phyloP scores from a whole-genome alignment of 2,329 filamentous ascomycete species.

The Coniochaeta sp. region DNA sequence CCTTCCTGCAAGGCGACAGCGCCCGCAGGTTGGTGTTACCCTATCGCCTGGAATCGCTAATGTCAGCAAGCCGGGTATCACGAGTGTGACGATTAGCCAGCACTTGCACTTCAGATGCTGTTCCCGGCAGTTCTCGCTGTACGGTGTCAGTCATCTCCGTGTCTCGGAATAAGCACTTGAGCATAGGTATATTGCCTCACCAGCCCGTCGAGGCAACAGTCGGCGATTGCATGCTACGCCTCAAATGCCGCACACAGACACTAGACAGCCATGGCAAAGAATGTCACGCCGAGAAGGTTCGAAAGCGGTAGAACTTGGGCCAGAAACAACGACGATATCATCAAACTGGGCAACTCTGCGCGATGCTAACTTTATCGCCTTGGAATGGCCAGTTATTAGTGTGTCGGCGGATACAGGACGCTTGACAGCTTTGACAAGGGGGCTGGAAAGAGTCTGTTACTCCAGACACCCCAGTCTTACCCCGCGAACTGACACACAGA shows the following conservation, averaged over 20 bases:
- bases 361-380: not conserved
- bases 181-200: not conserved
- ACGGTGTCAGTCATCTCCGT: not conserved
- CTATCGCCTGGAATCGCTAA: constrained; percentile 27
- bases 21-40: constrained; percentile 22
- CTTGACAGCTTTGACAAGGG: not conserved
- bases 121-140: constrained; percentile 37
- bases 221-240: not conserved
- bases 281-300: not conserved
- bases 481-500: not conserved
- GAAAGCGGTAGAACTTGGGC: not conserved
- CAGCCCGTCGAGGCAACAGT: constrained; percentile 3
- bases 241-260: not conserved
- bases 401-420: not conserved
- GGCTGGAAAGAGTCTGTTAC: not conserved
- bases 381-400: not conserved
- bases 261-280: not conserved
- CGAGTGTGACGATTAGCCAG: not conserved
- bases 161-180: not conserved
- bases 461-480: not conserved
- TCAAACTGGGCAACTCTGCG: not conserved
- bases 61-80: not conserved
- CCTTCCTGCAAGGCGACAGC: constrained; percentile 18
- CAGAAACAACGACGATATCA: not conserved
- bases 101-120: constrained; percentile 38